Evolutionary conservation across 768 basidiomycete genomes (phyloP), one percentile per base, ranked within the genome.

Genomic region (Agaricus sinodeliciosus): DNA sequence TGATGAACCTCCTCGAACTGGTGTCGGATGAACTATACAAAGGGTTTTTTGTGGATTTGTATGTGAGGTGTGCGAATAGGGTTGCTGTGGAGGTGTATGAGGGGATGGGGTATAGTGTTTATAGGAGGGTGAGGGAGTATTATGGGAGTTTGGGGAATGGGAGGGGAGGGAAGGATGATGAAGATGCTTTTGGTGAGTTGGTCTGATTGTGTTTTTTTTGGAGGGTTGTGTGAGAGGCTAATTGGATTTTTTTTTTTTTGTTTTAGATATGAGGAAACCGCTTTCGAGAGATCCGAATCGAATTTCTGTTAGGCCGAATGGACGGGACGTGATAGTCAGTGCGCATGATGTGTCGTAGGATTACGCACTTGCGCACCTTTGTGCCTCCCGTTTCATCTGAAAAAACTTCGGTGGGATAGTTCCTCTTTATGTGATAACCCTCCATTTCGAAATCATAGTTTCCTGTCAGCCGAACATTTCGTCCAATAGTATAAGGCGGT

Each of bases 81-180:
- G 74, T 92, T 18, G 96, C 95, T 16, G 90, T 95, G 55, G 75
- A 72, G 16, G 87, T 99, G 87, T 97, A 98, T 63, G 92, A 98
- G 65, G 78, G 82, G 37, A 72, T 97, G 63, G 94, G 91, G 9
- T 99, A 99, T 61, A 91, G 87, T 62, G 92, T 98, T 11, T 98
- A 87, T 68, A 74, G 93, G 25, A 70, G 92, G 56, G 94, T 99
- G 46, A 78, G 84, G 56, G 92, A 93, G 66, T 99, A 94, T 71
- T 94, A 94, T 67, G 84, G 85, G 15, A 81, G 72, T 57, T 67
- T 90, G n/a, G 86, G 86, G 1, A 63, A 79, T 45, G 91, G 90
- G 18, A 84, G 82, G 59, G 82, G 82, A n/a, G 84, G 81, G 11
- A 76, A 80, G 63, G 87, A 90, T 55, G 88, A 94, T 61, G 91